Evolutionary conservation across 1,139 yeast species (phyloP), one percentile per base, ranked within the genome.

Genomic region (Saccharomyces hybrid): DNA sequence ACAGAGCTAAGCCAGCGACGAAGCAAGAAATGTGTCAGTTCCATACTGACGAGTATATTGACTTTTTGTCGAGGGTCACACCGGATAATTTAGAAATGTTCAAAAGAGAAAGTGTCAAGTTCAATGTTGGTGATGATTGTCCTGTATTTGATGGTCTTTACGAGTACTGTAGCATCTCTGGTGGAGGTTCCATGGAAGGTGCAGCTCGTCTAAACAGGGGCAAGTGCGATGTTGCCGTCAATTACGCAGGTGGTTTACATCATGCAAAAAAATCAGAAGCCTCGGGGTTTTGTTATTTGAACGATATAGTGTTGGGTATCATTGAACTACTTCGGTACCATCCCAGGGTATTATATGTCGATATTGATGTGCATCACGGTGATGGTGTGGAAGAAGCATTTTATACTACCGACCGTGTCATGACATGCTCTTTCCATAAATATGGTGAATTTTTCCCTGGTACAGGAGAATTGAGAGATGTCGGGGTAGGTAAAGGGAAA

Each of bases 321-420:
- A 82, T 93, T 63, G 96, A 93, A 70, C 78, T 93, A 59, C 76
- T 93, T 63, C 77, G 97, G 55, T 90, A 89, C 68, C 97, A 93
- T 72, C 96, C 97, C 49, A 79, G 98, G 62, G 98, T 93, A n/a
- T 77, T 93, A 62, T 93, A 93, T 70, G 86, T 93, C 60, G 99
- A 93, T 70, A 93, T 90, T 59, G 99, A 93, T 71, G 89, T 93
- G 25, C 99, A 93, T 70, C 99, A 93, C 67, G 99, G 99, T 55
- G 99, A 93, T 72, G 99, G 98, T 60, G 99, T 93, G 31, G 97
- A 93, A 72, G 98, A 93, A 71, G 98, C 98, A 0, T 93, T 93
- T 68, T 93, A 91, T 72, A 84, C 97, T 9, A 90, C 97, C 4
- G 98, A 93, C 71, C 77, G 98, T 61, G 99, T 93, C 52, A 90